These are phyloP conservation scores for Pleurotus giganteus DNA, from an alignment of 768 basidiomycete species.

Conservation along the genomic window DNA sequence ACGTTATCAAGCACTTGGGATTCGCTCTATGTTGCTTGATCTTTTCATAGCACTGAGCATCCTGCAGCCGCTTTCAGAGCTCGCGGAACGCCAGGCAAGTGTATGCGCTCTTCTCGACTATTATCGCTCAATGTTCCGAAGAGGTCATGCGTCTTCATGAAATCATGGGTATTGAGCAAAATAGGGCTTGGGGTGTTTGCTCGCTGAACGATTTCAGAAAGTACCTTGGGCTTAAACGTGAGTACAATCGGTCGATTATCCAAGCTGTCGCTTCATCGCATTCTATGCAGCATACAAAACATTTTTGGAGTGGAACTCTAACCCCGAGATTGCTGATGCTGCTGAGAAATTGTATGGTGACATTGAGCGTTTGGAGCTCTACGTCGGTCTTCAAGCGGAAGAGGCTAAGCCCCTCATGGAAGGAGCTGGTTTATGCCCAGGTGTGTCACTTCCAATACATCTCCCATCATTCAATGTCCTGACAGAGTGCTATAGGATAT, in stretches of 20 bases:
- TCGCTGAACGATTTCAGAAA: conserved; percentile 81
- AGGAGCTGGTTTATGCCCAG: conserved; percentile 84
- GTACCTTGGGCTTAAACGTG: conserved; percentile 79
- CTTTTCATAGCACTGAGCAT: conserved; percentile 54
- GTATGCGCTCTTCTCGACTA: not conserved
- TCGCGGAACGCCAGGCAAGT: conserved; percentile 62
- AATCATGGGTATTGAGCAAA: conserved; percentile 81
- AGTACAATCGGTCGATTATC: conserved; percentile 17
- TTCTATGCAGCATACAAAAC: conserved; percentile 51
- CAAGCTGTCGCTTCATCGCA: not conserved
- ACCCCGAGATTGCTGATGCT: conserved; percentile 62
- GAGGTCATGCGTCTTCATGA: conserved; percentile 74
- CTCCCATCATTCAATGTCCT: not conserved
- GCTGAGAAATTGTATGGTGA: conserved; percentile 79
- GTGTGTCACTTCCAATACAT: conserved; percentile 29
- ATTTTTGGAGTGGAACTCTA: conserved; percentile 82
- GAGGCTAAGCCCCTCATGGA: conserved; percentile 71
- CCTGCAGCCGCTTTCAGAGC: conserved; percentile 76
- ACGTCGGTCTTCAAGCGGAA: conserved; percentile 79
- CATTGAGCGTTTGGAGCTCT: conserved; percentile 77
- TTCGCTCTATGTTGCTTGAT: conserved; percentile 1
- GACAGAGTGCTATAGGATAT: conserved; percentile 45
- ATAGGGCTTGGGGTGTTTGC: conserved; percentile 77
- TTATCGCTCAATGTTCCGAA: conserved; percentile 14
- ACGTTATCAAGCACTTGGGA: conserved; percentile 22